Evolutionary conservation across 768 basidiomycete genomes (phyloP).

Genomic region (Xerocomellus dryophilus): DNA sequence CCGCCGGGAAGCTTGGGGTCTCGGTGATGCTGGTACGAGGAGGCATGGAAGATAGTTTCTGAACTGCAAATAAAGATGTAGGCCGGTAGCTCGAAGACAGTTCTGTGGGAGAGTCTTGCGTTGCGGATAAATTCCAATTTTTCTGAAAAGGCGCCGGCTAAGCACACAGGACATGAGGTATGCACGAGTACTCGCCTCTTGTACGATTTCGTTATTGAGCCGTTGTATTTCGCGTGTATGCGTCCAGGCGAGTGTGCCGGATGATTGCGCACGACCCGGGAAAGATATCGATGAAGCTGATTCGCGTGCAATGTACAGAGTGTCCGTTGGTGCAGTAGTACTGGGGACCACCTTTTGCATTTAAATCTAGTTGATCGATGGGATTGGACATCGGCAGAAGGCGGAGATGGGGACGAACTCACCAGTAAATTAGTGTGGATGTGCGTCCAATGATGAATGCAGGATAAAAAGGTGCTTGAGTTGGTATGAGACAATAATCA

Average conservation of each 20-base stretch:
- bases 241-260: conserved; percentile 46
- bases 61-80: conserved; percentile 32
- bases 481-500: conserved; percentile 49
- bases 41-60: conserved; percentile 48
- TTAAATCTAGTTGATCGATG: conserved; percentile 43
- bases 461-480: conserved; percentile 45
- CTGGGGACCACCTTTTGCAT: conserved; percentile 71
- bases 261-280: conserved; percentile 30
- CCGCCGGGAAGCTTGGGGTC: conserved; percentile 15
- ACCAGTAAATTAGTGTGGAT: conserved; percentile 48
- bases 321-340: conserved; percentile 41
- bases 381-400: conserved; percentile 21
- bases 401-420: conserved; percentile 22
- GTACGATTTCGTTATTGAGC: conserved; percentile 33
- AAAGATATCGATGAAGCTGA: conserved; percentile 33
- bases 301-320: conserved; percentile 36
- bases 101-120: conserved; percentile 39
- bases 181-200: conserved; percentile 43
- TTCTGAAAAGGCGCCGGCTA: conserved; percentile 26
- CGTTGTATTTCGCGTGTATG: conserved; percentile 41
- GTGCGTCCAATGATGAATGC: conserved; percentile 44
- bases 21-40: conserved; percentile 38
- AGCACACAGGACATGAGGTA: conserved; percentile 25
- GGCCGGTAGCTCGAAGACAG: conserved; percentile 32
- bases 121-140: conserved; percentile 47